A percentile compares a stretch with the other conserved stretches of the same genome.
These are phyloP conservation scores for Emergomyces orientalis DNA, from an alignment of 2,329 filamentous ascomycete species.

Conservation along the genomic window DNA sequence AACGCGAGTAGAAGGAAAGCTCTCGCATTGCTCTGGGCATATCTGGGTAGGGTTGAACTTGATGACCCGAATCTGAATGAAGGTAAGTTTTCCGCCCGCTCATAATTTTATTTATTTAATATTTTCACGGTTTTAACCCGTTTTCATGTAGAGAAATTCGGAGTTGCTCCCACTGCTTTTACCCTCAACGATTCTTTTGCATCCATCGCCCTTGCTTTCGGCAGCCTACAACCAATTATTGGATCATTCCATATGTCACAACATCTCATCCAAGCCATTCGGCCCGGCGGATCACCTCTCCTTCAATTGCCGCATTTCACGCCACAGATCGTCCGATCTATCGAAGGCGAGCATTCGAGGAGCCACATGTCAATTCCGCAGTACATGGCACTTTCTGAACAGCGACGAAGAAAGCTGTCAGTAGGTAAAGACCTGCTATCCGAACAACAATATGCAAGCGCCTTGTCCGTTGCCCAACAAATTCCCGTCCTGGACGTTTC, in stretches of 20 bases:
- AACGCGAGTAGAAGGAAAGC: constrained; percentile 74
- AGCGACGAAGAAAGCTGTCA: constrained; percentile 60
- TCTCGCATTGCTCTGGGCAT: constrained; percentile 86
- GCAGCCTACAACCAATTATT: constrained; percentile 71
- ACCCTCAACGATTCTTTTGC: constrained; percentile 77
- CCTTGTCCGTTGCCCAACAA: constrained; percentile 68
- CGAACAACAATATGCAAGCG: constrained; percentile 65
- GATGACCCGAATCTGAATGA: constrained; percentile 67
- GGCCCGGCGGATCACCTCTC: constrained; percentile 74
- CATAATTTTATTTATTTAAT: not conserved
- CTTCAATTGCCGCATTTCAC: constrained; percentile 87
- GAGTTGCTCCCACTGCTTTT: constrained; percentile 78
- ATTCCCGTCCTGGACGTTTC: constrained; percentile 75
- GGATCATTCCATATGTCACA: constrained; percentile 75
- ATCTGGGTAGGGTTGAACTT: constrained; percentile 79
- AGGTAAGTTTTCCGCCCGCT: constrained; percentile 29
- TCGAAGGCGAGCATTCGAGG: constrained; percentile 54
- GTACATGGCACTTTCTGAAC: constrained; percentile 77
- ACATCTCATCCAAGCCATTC: constrained; percentile 78
- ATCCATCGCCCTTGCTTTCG: constrained; percentile 79
- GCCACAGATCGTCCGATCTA: constrained; percentile 42
- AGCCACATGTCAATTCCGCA: constrained; percentile 70
- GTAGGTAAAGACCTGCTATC: constrained; percentile 62
- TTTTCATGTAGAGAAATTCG: constrained; percentile 58
- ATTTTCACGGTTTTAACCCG: constrained; percentile 14